Evolutionary conservation across 2,329 filamentous ascomycete species (phyloP), one percentile per base, ranked within the genome.

Genomic region (Cladosporium sphaerospermum): DNA sequence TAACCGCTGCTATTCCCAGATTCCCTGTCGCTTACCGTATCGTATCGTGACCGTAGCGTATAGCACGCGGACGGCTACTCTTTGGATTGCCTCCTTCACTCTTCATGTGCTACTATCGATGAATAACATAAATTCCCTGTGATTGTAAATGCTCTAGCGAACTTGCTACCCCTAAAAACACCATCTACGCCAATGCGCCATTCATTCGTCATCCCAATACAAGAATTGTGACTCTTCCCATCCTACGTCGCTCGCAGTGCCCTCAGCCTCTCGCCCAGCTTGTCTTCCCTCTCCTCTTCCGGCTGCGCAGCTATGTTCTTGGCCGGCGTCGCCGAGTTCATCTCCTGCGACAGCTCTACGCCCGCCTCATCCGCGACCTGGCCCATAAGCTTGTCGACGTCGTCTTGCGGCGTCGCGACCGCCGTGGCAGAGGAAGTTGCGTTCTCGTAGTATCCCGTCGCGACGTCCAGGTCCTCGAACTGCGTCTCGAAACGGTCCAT

Each of bases 331-430:
- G 85, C 79, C 10, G 73, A 73, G 53, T 76, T 75, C 71, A 95
- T 83, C 71, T 93, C 88, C 67, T 86, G 80, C 60, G 83, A 83
- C 56, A 95, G 76, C 70, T 93, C 87, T 49, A 96, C 81, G 51
- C 90, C 90, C 9, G 88, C 89, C 69, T 95, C 89, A 69, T 95
- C 90, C 57, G 89, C 89, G 41, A 93, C 82, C 72, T 95, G 87
- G 59, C 82, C 85, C 72, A 95, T 86, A 57, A 95, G 73, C 60
- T 89, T 84, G 69, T 95, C 89, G 2, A 95, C 89, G 61, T 91
- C 89, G 61, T 95, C 89, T 67, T 95, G 81, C 71, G 75, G 88
- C 73, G 74, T 91, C 69, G 76, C 88, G 67, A 75, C 85, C 64
- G 71, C 88, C 69, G 89, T 95, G 36, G 86, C 86, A 56, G 86